Base-by-base conservation (phyloP, 257 asterid species). In the Linderniella brevidens region DNA sequence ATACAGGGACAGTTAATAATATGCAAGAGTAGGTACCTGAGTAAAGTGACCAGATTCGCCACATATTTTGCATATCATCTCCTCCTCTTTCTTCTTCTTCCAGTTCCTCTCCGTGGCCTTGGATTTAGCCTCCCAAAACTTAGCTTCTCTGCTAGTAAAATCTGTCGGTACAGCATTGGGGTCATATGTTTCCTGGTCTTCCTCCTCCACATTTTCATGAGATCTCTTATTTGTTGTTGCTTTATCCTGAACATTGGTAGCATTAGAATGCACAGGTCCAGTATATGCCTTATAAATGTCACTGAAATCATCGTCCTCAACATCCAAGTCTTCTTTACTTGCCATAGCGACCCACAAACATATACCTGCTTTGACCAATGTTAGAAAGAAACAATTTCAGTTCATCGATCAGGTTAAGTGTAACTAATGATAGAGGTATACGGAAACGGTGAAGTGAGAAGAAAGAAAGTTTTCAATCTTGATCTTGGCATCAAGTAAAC, bases 121-220 rank as follows among this genome's bases (percentile, higher is more conserved):
- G 25, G 96, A 85, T 74, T 90, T 90, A 55, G 98, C 98, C 63
- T 81, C 98, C 98, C 98, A 90, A 45, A 90, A 86, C 71, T 85
- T 90, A 56, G 98, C 98, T 69, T 90, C 98, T 51, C 98, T 74
- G 68, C 98, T 90, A 51, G 98, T 90, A 65, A 90, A 90, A 79
- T 90, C 98, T 11, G 98, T 90, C 6, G 98, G 98, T 38, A 90
- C 94, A 50, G 96, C 98, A 79, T 90, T 78, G 20, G 94, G 96
- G 52, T 90, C 98, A 41, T 67, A 82, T 35, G 67, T 43, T 55
- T 75, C 88, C 55, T 76, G 85, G 58, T 90, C 98, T 66, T 85
- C 96, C 46, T 85, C 96, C 46, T 90, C 98, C 8, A 92, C 79
- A 45, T 78, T 92, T 17, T 67, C 72, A 65, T 42, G 76, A 3